A percentile compares a stretch with the other conserved stretches of the same genome.
Evolutionary conservation across 441 rosid species (phyloP).

Genomic region (Gossypium schwendimanii): DNA sequence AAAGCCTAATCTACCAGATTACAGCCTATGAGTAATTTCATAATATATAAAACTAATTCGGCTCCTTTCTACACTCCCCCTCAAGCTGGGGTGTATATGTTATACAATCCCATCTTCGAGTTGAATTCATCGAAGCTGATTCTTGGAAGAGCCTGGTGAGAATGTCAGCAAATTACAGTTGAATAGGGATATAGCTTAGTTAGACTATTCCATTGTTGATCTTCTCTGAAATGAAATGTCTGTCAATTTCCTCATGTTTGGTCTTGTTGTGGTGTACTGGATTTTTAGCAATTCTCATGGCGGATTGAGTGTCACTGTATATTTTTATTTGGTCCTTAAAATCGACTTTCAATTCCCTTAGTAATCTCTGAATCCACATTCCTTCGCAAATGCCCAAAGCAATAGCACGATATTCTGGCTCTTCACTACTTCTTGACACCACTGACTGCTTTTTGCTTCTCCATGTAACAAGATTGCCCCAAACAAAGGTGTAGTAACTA

Average conservation of each 20-base stretch:
- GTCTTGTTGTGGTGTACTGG: not conserved
- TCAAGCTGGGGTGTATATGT: not conserved
- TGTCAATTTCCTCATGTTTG: not conserved
- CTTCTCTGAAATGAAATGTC: not conserved
- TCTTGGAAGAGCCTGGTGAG: not conserved
- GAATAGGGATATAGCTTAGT: not conserved
- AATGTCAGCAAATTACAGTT: not conserved
- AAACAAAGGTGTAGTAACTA: not conserved
- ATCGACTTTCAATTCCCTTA: not conserved
- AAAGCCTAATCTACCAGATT: not conserved
- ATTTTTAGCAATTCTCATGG: not conserved
- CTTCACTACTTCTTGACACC: not conserved
- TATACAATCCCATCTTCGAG: not conserved
- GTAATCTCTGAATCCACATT: not conserved
- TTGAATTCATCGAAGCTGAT: not conserved
- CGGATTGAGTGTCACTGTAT: not conserved
- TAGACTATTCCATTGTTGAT: not conserved
- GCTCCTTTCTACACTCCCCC: not conserved
- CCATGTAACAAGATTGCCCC: not conserved
- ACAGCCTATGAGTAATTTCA: not conserved
- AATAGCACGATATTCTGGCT: not conserved
- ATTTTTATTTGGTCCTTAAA: not conserved
- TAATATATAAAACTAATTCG: not conserved
- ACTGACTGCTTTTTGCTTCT: not conserved
- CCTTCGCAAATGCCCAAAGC: not conserved